Evolutionary conservation across 306 rosid genomes (phyloP).

Genomic region (Chamaecrista fasciculata): DNA sequence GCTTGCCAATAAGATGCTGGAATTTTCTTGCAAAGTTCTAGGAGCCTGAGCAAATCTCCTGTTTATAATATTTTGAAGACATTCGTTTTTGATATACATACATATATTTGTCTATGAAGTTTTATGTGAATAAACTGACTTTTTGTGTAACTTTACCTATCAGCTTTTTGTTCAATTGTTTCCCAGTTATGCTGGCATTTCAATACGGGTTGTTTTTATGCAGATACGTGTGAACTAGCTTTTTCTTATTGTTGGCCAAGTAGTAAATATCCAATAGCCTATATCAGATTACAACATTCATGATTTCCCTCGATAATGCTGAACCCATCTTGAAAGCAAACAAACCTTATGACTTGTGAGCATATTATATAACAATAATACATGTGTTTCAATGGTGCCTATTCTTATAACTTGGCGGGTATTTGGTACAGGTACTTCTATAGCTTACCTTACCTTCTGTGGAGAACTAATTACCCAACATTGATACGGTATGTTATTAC

Average conservation of each 20-base stretch:
- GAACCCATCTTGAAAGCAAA: neutral
- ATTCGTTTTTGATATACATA: neutral
- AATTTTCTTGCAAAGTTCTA: neutral
- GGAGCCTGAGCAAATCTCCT: slow-evolving; percentile 10
- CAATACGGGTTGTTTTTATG: slow-evolving; percentile 1
- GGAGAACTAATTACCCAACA: slow-evolving; percentile 71
- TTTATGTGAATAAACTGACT: slow-evolving; percentile 13
- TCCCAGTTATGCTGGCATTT: neutral
- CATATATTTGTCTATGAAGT: neutral
- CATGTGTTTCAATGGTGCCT: slow-evolving; percentile 9
- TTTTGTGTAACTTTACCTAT: slow-evolving; percentile 1
- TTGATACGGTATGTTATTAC: slow-evolving; percentile 53
- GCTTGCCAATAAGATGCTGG: slow-evolving; percentile 7
- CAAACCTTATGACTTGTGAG: slow-evolving; percentile 22
- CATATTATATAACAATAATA: neutral
- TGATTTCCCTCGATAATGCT: neutral
- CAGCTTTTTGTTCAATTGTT: neutral
- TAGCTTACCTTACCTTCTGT: slow-evolving; percentile 81
- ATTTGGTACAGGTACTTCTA: slow-evolving; percentile 70
- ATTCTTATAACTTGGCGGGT: slow-evolving; percentile 25
- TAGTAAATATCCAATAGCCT: neutral
- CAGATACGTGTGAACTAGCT: slow-evolving; percentile 9
- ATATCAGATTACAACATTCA: neutral
- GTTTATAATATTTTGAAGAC: neutral
- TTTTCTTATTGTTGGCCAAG: neutral